Base-by-base conservation (phyloP, 257 asterid genomes). In the Nicotiana otophora region DNA sequence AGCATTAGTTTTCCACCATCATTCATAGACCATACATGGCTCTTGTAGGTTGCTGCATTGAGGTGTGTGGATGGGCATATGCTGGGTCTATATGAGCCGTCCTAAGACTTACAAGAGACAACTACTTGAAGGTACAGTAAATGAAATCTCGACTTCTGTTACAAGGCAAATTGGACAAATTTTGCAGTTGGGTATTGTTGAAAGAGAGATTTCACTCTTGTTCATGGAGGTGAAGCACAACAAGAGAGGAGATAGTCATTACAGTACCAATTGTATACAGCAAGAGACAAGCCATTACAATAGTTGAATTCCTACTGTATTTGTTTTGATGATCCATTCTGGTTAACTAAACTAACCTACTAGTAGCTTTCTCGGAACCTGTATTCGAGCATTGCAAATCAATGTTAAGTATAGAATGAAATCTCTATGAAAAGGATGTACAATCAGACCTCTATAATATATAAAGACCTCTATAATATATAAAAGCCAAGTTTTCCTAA, bases 31-130 rank as follows among this genome's bases (percentile, higher is more conserved):
- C 57, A 1, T 80, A 48, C 28, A 3, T 68, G 84, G 69, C 68
- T 83, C 67, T 68, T 61, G 81, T 87, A 94, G 98, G 97, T 93
- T 70, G 99, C 97, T 10, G 92, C 99, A 3, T 60, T 94, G 92
- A 88, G 90, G 90, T 94, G 93, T 86, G 82, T 82, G 30, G 98
- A 93, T 86, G 99, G 98, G 34, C 98, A 96, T 51, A 90, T 90
- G 63, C 72, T 96, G 69, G 99, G 99, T 69, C 98, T 96, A 78
- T 89, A 90, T 46, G 97, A 96, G 84, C 97, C 98, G 34, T 84
- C 82, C 81, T 94, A 84, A 86, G 79, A 58, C 81, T 34, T 23
- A 57, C 66, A 4, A 0, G 33, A 69, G 46, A 39, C 57, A 69
- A n/a, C n/a, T 10, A 69, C 77, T 46, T 23, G 36, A 33, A 68